Evolutionary conservation across 2,329 filamentous ascomycete genomes (phyloP).

Genomic region (Nigrograna mackinnonii): DNA sequence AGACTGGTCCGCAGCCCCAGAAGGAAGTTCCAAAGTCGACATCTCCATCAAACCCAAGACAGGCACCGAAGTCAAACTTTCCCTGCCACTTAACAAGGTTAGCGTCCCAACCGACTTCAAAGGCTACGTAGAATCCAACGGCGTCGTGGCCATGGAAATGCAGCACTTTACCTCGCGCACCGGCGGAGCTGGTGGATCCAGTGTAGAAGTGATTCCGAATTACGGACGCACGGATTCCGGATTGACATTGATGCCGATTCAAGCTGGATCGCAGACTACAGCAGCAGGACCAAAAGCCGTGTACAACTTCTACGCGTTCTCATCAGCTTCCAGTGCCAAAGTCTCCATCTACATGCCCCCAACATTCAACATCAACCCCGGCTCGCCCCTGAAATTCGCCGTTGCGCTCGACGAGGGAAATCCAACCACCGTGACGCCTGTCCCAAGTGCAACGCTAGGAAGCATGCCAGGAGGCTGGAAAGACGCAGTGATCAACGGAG

Average conservation of each 20-base stretch:
- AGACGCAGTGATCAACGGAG: constrained; percentile 50
- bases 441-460: constrained; percentile 37
- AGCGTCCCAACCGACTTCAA: constrained; percentile 17
- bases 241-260: constrained; percentile 19
- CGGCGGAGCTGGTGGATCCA: constrained; percentile 2
- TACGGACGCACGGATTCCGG: constrained; percentile 29
- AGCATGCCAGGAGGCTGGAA: constrained; percentile 49
- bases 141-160: constrained; percentile 24
- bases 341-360: constrained; percentile 39
- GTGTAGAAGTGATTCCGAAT: constrained; percentile 18
- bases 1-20: constrained; percentile 25
- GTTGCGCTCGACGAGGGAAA: constrained; percentile 45
- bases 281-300: constrained; percentile 16
- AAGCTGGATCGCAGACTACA: constrained; percentile 16
- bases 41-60: constrained; percentile 21
- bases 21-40: constrained; percentile 13
- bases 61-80: constrained; percentile 17
- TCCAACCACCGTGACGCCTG: constrained; percentile 19
- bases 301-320: constrained; percentile 21
- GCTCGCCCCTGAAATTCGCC: constrained; percentile 50
- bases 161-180: constrained; percentile 14
- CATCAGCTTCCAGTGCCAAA: constrained; percentile 16
- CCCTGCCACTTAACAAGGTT: constrained; percentile 19
- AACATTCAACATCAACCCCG: constrained; percentile 54
- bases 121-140: constrained; percentile 23